phyloP scores from a whole-genome alignment of 805 yeast genomes.

The Metschnikowia kofuensis region DNA sequence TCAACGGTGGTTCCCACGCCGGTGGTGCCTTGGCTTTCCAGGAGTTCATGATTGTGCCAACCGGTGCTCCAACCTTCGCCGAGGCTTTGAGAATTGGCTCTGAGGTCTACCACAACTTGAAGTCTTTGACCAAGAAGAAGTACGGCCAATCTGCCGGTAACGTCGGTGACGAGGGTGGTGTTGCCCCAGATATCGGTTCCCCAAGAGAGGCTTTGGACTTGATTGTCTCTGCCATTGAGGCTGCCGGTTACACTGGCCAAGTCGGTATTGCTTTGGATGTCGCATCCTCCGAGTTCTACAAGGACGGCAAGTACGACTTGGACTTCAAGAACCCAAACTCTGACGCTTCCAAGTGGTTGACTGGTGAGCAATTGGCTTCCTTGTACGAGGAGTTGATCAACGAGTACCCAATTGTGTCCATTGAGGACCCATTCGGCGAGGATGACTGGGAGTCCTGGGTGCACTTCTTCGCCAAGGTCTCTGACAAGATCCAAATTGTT shows the following conservation, averaged over 20 bases:
- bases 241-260: constrained; percentile 94
- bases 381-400: constrained; percentile 75
- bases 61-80: constrained; percentile 83
- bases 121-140: constrained; percentile 86
- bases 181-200: constrained; percentile 94
- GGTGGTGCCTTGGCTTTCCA: constrained; percentile 99
- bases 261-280: constrained; percentile 91
- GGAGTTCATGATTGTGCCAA: constrained; percentile 99
- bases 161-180: constrained; percentile 99
- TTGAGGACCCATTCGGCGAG: constrained; percentile 99
- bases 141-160: constrained; percentile 99
- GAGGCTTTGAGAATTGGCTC: constrained; percentile 97
- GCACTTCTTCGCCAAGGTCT: constrained; percentile 70
- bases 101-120: constrained; percentile 96
- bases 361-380: constrained; percentile 83
- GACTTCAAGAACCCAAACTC: constrained; percentile 98
- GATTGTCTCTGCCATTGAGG: constrained; percentile 82
- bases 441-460: constrained; percentile 99
- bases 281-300: constrained; percentile 97
- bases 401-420: constrained; percentile 96
- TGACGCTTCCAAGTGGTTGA: constrained; percentile 85
- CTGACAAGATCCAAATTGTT: constrained; percentile 80
- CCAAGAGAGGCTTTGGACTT: constrained; percentile 97
- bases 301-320: constrained; percentile 94
- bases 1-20: constrained; percentile 99